phyloP scores from a whole-genome alignment of 805 yeast species.

The Lipomyces orientalis region DNA sequence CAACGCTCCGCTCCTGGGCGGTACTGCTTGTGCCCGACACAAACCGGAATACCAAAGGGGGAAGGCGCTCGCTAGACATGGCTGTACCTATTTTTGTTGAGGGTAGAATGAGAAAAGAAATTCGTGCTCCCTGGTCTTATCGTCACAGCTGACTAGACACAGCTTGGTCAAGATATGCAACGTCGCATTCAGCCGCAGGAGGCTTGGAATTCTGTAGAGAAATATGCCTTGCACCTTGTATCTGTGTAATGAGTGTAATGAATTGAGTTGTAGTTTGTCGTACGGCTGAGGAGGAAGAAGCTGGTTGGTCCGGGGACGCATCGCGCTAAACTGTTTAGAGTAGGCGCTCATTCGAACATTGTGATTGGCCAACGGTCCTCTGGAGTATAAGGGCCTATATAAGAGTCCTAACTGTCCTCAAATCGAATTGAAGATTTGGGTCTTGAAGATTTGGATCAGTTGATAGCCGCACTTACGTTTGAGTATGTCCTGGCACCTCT shows the following conservation, averaged over 20 bases:
- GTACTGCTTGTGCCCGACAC: conserved; percentile 1
- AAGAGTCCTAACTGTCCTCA: not conserved
- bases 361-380: not conserved
- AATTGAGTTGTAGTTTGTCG: not conserved
- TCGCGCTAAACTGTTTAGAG: not conserved
- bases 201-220: not conserved
- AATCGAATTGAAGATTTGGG: not conserved
- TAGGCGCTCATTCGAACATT: not conserved
- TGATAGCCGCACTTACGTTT: not conserved
- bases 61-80: not conserved
- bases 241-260: not conserved
- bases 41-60: not conserved
- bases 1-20: not conserved
- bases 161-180: too few relatives aligned
- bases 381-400: not conserved
- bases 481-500: not conserved
- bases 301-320: not conserved
- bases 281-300: not conserved
- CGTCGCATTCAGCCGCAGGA: too few relatives aligned
- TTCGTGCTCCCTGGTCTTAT: not conserved
- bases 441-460: not conserved
- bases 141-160: too few relatives aligned
- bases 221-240: not conserved
- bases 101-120: not conserved
- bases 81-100: not conserved